Evolutionary conservation across 129 eudicot genomes (phyloP), one percentile per base, ranked within the genome.

Genomic region (Erigeron canadensis): DNA sequence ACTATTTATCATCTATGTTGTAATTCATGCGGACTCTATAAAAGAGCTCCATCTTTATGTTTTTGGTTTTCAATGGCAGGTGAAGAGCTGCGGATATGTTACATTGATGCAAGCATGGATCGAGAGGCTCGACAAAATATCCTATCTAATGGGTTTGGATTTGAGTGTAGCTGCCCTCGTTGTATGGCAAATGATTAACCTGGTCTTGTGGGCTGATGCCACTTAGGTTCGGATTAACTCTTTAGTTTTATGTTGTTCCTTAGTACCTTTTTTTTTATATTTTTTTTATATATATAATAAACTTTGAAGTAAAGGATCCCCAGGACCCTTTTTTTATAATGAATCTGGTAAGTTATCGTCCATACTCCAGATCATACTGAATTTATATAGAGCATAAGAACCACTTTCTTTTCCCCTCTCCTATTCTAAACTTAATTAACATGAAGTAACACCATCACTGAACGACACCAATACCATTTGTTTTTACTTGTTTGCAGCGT

Each of bases 21-120:
- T 53, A 53, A 53, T 53, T 53, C 23, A 53, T 53, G 58, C 23
- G 4, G 5, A 53, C 11, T 50, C 19, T 50, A 13, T n/a, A 17
- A 8, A 15, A 50, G 5, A 17, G 16, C 21, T 53, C 23, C 58
- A 13, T 53, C 16, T n/a, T 16, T 53, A 9, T 40, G 16, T 51
- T 17, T 22, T 66, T 39, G 59, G 62, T 10, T 84, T 59, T 42
- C 28, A 55, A 18, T 62, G 75, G 79, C 83, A 94, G 98, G 93
- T 51, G 98, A 94, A 82, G 98, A 94, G 72, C 44, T 94, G 65
- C 76, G 91, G 63, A 94, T 94, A 87, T 94, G 97, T 77, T 94
- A 87, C 78, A 89, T 94, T 51, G 98, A 94, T 77, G 98, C 97
- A 50, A 94, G 97, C 75, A 89, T 89, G 97, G 91, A 82, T 79